These are phyloP conservation scores for Talaromyces nanjingensis DNA, from an alignment of 495 filamentous ascomycete species.

Conservation along the genomic window DNA sequence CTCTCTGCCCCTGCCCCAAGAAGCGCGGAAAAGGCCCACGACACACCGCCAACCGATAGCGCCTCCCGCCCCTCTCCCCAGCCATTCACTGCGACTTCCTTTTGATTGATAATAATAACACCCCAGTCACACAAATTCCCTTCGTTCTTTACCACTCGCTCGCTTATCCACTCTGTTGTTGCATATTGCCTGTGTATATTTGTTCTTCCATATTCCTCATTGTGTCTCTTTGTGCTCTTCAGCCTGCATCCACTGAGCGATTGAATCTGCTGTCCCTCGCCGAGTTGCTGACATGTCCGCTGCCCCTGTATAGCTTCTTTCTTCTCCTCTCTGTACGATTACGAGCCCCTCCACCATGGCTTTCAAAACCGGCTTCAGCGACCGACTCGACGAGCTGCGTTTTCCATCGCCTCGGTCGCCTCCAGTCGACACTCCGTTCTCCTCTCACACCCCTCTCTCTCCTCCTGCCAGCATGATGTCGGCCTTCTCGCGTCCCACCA, in stretches of 20 bases:
- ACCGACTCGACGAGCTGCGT: slow-evolving; percentile 69
- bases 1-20: neutral
- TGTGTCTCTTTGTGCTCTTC: slow-evolving; percentile 26
- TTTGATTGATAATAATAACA: neutral
- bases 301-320: neutral
- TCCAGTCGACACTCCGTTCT: slow-evolving; percentile 61
- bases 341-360: slow-evolving; percentile 43
- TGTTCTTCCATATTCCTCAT: slow-evolving; percentile 14
- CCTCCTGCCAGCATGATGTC: slow-evolving; percentile 53
- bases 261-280: slow-evolving; percentile 19
- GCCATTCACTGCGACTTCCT: neutral
- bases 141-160: slow-evolving; percentile 1
- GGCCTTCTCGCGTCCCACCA: slow-evolving; percentile 44
- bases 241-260: neutral
- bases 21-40: neutral
- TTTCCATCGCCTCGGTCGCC: slow-evolving; percentile 69
- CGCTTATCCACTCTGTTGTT: slow-evolving; percentile 2
- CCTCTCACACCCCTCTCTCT: slow-evolving; percentile 62
- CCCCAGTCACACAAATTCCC: neutral
- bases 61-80: slow-evolving; percentile 8
- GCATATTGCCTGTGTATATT: slow-evolving; percentile 9
- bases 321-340: neutral
- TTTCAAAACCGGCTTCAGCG: slow-evolving; percentile 57
- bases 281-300: slow-evolving; percentile 7
- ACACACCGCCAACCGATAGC: slow-evolving; percentile 7